Conservation (phyloP, 345 rosid species). For the Mangifera indica region DNA sequence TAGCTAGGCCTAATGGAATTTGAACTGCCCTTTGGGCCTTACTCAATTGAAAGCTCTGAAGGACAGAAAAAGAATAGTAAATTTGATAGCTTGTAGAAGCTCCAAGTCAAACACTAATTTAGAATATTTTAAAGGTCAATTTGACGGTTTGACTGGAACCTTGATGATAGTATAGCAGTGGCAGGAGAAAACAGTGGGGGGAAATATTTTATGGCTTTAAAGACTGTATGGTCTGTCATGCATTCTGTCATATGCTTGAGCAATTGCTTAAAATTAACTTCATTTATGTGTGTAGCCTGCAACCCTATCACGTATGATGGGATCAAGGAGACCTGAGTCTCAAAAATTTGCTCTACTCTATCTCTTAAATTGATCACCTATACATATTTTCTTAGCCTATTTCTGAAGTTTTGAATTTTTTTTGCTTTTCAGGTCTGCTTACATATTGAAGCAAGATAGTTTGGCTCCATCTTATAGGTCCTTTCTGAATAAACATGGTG, state of each 20-base stretch:
- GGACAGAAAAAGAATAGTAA: too few species aligned
- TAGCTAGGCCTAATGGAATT: neutral
- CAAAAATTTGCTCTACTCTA: neutral
- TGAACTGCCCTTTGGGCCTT: neutral
- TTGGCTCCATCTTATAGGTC: constrained; percentile 91
- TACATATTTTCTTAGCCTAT: constrained; percentile 3
- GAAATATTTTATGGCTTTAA: neutral
- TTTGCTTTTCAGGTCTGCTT: constrained; percentile 68
- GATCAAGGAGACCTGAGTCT: neutral
- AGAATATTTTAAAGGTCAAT: neutral
- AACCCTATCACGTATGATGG: neutral
- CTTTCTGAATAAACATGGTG: constrained; percentile 86
- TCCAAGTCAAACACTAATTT: neutral
- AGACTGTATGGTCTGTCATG: neutral
- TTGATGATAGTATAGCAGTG: neutral
- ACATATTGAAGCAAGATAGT: constrained; percentile 81
- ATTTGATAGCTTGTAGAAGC: neutral
- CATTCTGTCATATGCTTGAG: neutral
- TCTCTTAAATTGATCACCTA: neutral
- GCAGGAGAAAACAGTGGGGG: neutral
- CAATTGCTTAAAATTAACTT: neutral
- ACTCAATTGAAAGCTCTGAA: neutral
- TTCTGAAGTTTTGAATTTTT: constrained; percentile 14
- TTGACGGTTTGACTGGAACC: neutral
- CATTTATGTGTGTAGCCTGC: neutral